Base-by-base conservation (phyloP, 306 rosid species). In the Macrotyloma uniflorum region DNA sequence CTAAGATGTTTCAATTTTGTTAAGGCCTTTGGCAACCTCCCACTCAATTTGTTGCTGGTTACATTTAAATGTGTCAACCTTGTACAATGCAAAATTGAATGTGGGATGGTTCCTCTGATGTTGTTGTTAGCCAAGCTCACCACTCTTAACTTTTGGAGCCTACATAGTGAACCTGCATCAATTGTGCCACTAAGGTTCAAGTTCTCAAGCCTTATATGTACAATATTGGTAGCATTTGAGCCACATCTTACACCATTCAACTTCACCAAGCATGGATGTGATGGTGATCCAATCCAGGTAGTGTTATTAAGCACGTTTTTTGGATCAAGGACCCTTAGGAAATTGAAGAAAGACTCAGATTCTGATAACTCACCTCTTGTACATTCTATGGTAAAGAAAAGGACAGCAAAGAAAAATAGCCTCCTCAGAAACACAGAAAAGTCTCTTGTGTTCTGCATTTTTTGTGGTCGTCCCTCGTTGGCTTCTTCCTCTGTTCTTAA, bases 41-140 rank as follows among this genome's bases (percentile, higher is more conserved):
- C 97, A 78, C 85, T 88, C 70, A 91, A 63, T 53, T 80, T 70
- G 79, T 88, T 90, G 80, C 68, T 70, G 50, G 89, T 84, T 14
- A 89, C 70, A 84, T 93, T 88, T 32, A 88, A 81, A 72, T 79
- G 79, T 40, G 74, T 40, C 83, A 93, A 78, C 72, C 81, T 84
- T 74, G 74, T 79, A 82, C 97, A 89, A 20, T 76, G 59, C 77
- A 79, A 22, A 74, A 88, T 62, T 36, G 86, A 85, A 14, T 3
- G 55, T 74, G 88, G 85, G 8, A 85, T 85, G 2, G 46, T 63
- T 24, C 86, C 88, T 78, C 59, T 74, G 20, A 85, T 64, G 45
- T 63, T 57, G 76, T 85, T 85, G 24, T 82, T 55, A 32, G 86
- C 84, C 83, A 47, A 88, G 80, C 78, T 87, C 82, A 85, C 57